Evolutionary conservation across 768 basidiomycete species (phyloP).

Genomic region (Naematelia encephala): DNA sequence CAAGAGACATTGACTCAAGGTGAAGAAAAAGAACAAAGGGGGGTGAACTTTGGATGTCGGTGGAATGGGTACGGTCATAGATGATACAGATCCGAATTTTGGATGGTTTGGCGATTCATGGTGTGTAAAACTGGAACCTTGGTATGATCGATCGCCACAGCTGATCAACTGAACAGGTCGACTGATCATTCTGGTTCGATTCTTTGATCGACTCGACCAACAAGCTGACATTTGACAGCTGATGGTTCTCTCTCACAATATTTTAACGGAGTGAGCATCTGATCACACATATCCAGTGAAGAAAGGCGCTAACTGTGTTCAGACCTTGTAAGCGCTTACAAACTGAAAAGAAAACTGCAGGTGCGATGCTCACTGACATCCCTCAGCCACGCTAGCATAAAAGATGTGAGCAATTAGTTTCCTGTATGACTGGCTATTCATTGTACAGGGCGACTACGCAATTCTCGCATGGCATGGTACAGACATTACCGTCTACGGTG

Average conservation of each 20-base stretch:
- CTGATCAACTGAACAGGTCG: slow-evolving; percentile 6
- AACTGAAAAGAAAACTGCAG: too few relatives aligned
- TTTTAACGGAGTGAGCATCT: slow-evolving; percentile 14
- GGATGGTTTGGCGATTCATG: slow-evolving; percentile 25
- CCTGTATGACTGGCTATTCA: background rate
- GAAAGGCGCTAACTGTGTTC: background rate
- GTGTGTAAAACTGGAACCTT: slow-evolving; percentile 11
- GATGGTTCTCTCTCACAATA: slow-evolving; percentile 7
- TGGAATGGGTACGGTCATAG: slow-evolving; percentile 25
- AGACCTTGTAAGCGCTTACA: slow-evolving; percentile 16
- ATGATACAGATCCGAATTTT: slow-evolving; percentile 26
- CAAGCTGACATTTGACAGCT: slow-evolving; percentile 7
- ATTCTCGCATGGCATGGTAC: slow-evolving; percentile 33
- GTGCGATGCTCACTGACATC: background rate
- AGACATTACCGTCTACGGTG: slow-evolving; percentile 37
- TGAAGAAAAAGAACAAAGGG: background rate
- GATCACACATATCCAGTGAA: slow-evolving; percentile 2
- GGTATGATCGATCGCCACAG: background rate
- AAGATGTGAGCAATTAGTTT: slow-evolving; percentile 15
- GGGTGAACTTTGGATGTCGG: background rate
- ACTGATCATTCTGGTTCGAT: slow-evolving; percentile 20
- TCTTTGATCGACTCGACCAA: background rate
- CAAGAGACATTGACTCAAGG: background rate
- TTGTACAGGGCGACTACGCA: slow-evolving; percentile 32
- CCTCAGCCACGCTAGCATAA: slow-evolving; percentile 23